These are phyloP conservation scores for Zygosaccharomyces kombuchaensis DNA, from an alignment of 805 yeast species.

Conservation along the genomic window DNA sequence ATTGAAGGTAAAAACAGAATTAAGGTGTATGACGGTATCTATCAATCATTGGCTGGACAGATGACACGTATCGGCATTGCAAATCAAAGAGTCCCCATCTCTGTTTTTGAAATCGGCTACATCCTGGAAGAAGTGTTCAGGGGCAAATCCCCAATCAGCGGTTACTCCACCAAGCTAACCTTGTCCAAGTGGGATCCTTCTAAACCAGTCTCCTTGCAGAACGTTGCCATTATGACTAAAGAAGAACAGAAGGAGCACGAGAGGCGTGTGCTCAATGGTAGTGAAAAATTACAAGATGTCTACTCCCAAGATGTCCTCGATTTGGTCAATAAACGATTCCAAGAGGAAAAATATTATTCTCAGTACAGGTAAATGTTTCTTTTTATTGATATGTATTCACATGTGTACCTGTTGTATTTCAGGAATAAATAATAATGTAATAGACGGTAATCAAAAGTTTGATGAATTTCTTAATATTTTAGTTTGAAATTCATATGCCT, in stretches of 20 bases:
- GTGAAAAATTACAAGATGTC: conserved; percentile 57
- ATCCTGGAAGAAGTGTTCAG: conserved; percentile 87
- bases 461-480: background rate
- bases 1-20: conserved; percentile 84
- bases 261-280: conserved; percentile 62
- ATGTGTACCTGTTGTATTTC: background rate
- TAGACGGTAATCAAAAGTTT: background rate
- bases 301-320: conserved; percentile 57
- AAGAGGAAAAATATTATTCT: conserved; percentile 72
- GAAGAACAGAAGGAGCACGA: conserved; percentile 85
- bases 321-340: conserved; percentile 57
- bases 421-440: background rate
- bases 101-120: conserved; percentile 70
- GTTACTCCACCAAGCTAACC: conserved; percentile 73
- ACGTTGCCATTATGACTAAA: conserved; percentile 81
- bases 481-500: conserved; percentile 45
- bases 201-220: conserved; percentile 62
- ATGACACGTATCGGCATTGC: conserved; percentile 68
- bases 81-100: conserved; percentile 72
- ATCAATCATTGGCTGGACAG: conserved; percentile 83
- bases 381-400: conserved; percentile 3
- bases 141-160: conserved; percentile 86
- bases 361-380: conserved; percentile 39
- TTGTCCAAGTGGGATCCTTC: conserved; percentile 81
- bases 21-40: conserved; percentile 77